Conservation (phyloP, 441 rosid genomes). For the Erysimum cheiri region DNA sequence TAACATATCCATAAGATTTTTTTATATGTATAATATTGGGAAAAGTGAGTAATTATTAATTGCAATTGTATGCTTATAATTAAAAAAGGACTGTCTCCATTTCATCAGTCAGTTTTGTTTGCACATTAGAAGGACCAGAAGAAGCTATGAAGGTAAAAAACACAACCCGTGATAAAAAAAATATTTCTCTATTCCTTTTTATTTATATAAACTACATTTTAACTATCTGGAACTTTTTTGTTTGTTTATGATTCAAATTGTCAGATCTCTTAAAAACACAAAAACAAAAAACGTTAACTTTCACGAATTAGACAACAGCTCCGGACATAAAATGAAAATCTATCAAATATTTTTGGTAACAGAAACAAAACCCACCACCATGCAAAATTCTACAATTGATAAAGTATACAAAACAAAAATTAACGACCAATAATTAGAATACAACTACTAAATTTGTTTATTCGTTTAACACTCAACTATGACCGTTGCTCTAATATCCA, state of each 20-base stretch:
- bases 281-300: constrained; percentile 38
- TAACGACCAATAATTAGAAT: neutral
- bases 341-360: constrained; percentile 24
- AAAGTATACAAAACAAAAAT: constrained; percentile 28
- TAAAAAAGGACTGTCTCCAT: constrained; percentile 40
- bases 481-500: constrained; percentile 4
- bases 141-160: constrained; percentile 41
- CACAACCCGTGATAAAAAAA: constrained; percentile 43
- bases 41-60: constrained; percentile 36
- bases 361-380: constrained; percentile 20
- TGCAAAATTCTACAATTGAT: constrained; percentile 5
- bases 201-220: constrained; percentile 14
- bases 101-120: constrained; percentile 43
- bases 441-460: neutral
- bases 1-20: constrained; percentile 32
- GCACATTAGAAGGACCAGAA: constrained; percentile 40
- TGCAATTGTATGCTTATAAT: constrained; percentile 46
- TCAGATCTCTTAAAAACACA: constrained; percentile 25
- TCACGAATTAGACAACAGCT: constrained; percentile 38
- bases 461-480: constrained; percentile 6
- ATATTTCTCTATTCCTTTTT: neutral
- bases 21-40: constrained; percentile 31
- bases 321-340: constrained; percentile 23
- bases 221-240: constrained; percentile 24
- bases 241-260: constrained; percentile 23